A percentile compares a stretch with the other conserved stretches of the same genome.
Evolutionary conservation across 2,329 filamentous ascomycete species (phyloP).

Genomic region (Metarhizium robertsii): DNA sequence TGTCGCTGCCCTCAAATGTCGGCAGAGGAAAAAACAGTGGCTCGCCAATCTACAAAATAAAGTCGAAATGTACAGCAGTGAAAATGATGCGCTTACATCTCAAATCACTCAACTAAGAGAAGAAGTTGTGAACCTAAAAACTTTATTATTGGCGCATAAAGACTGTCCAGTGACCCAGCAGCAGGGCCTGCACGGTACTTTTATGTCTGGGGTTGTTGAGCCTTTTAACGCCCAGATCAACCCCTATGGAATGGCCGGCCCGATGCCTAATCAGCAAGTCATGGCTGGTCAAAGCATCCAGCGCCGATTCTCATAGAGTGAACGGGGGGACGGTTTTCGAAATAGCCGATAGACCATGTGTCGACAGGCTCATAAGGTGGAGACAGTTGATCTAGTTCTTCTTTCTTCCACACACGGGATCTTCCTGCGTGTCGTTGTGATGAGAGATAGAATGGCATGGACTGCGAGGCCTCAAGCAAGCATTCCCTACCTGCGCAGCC

Average conservation of each 20-base stretch:
- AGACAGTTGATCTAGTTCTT: not conserved
- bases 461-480: not conserved
- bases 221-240: slow-evolving; percentile 48
- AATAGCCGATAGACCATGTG: too few species aligned
- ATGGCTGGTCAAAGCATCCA: slow-evolving; percentile 46
- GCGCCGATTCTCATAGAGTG: slow-evolving; percentile 46
- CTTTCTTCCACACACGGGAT: too few species aligned
- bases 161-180: slow-evolving; percentile 89
- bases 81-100: slow-evolving; percentile 79
- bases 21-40: slow-evolving; percentile 99
- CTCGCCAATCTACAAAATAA: slow-evolving; percentile 88
- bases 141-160: slow-evolving; percentile 84
- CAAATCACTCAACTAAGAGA: slow-evolving; percentile 81
- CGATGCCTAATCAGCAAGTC: slow-evolving; percentile 38
- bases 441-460: not conserved
- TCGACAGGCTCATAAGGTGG: not conserved
- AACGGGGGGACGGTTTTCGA: not conserved
- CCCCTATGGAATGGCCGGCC: slow-evolving; percentile 47
- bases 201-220: slow-evolving; percentile 47
- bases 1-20: slow-evolving; percentile 91
- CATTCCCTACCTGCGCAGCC: not conserved
- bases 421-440: not conserved
- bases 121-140: slow-evolving; percentile 92
- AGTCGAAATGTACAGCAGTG: slow-evolving; percentile 83
- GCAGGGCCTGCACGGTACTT: slow-evolving; percentile 53